Evolutionary conservation across 371 early-diverging fungal genomes (phyloP), one percentile per base, ranked within the genome.

Genomic region (Rhizopus delemar): DNA sequence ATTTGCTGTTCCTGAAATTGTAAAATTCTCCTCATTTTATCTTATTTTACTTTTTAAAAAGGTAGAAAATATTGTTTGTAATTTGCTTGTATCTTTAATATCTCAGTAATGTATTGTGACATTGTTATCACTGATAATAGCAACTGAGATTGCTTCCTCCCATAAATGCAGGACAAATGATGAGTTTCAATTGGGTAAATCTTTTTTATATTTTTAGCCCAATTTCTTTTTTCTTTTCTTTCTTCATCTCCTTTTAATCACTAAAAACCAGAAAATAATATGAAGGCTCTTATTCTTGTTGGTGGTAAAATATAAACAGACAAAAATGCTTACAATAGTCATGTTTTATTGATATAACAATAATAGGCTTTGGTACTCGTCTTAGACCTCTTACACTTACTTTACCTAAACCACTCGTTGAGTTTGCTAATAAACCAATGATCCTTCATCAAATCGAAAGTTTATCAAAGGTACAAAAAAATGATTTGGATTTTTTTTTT

Each of bases 401-500:
- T 48, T 77, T 93, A 55, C 99, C 99, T 59, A 99, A 99, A 82
- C 99, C 99, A 41, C 84, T 99, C 59, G 97, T 99, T 29, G 96
- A 97, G 71, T 99, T 99, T 80, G 95, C 93, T 49, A 99, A 99
- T 86, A 93, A 90, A 77, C 99, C 99, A 50, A 99, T 99, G 93
- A 94, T 99, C 71, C 85, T 96, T 56, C 99, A 99, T 80, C 99
- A 99, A 77, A 99, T 99, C 68, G 96, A 97, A 77, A 93, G 91
- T 13, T 83, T 99, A n/a, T 95, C 90, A 57, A 88, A 95, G 90
- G 97, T 95, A 84, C 56, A 70, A 3, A 22, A 33, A 33, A 33
- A 29, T 35, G 5, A 13, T 31, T 41, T 5, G 39, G 22, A 8
- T 15, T 43, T 39, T 31, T 1, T 15, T 15, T 35, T 51, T 34